Base-by-base conservation (phyloP, 805 yeast species). In the Tetrapisispora phaffii region DNA sequence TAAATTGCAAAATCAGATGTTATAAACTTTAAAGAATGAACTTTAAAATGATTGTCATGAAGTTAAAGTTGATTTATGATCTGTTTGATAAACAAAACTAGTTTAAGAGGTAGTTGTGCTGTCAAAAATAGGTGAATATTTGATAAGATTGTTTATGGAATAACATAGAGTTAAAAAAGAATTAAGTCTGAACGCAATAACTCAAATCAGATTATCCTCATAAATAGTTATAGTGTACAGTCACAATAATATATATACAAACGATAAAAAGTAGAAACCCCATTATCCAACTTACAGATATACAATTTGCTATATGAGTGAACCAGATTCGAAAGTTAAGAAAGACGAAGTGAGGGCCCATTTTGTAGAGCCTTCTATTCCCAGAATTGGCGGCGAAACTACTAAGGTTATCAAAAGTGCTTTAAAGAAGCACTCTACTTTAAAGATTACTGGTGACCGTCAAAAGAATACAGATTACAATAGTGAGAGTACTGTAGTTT, bases 341-440 rank as follows among this genome's bases (percentile, higher is more conserved):
- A 42, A 45, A 35, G 47, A 49, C 2, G 56, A 54, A 34, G 57
- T 59, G 1, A 54, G 63, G 33, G 66, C 65, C 13, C 52, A 50
- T 23, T 60, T 61, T 49, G 57, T 57, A n/a, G 54, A 56, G 16
- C 52, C 52, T 19, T 46, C 54, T 8, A 50, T 45, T 16, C 47
- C 46, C 6, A 51, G 63, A 40, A 49, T 60, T 26, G 65, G 66
- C 24, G 63, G 62, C 16, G 55, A 57, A 28, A 56, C 63, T 9
- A 55, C 52, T 7, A 49, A 50, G 38, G 52, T 55, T 22, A 44
- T 60, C 20, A 49, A 59, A 22, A 55, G 59, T 35, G 88, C 97
- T 0, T 89, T 97, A 97, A 85, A 96, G 5, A 79, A 80, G 49
- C 87, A 82, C 29, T 93, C 85, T 60, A 70, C 74, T 33, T 85